These are phyloP conservation scores for Calvatia gigantea DNA, from an alignment of 768 basidiomycete species.

Conservation along the genomic window DNA sequence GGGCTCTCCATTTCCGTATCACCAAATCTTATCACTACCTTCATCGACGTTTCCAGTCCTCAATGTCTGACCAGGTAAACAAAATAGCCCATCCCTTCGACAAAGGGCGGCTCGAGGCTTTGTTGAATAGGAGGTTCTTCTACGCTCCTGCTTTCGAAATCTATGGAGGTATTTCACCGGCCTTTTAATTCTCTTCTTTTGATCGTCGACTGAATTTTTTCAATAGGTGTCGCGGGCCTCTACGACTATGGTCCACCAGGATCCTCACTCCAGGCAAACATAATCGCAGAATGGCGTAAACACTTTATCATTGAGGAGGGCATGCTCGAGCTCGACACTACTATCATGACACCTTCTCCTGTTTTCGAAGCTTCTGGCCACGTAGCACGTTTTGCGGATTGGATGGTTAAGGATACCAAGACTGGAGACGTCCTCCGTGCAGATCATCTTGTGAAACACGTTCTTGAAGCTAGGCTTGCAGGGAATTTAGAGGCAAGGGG, in stretches of 20 bases:
- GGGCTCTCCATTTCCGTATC: conserved; percentile 20
- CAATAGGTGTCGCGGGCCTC: conserved; percentile 86
- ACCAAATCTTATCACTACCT: conserved; percentile 26
- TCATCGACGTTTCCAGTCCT: conserved; percentile 27
- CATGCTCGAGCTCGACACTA: conserved; percentile 98
- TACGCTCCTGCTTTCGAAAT: conserved; percentile 99
- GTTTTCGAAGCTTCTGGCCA: conserved; percentile 98
- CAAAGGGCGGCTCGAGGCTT: conserved; percentile 77
- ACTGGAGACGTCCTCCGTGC: conserved; percentile 97
- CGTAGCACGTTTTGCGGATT: conserved; percentile 97
- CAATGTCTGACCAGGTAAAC: conserved; percentile 50
- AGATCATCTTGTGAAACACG: conserved; percentile 92
- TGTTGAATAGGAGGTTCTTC: conserved; percentile 91
- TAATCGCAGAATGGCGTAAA: conserved; percentile 93
- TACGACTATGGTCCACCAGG: conserved; percentile 99
- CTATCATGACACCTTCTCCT: conserved; percentile 92
- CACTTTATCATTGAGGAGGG: conserved; percentile 98
- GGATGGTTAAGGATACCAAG: conserved; percentile 97
- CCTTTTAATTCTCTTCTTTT: not conserved
- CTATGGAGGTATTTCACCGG: conserved; percentile 75
- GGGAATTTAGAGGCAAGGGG: conserved; percentile 91
- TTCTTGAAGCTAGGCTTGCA: conserved; percentile 85
- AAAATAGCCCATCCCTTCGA: conserved; percentile 87
- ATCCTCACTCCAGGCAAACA: conserved; percentile 93
- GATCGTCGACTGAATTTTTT: conserved; percentile 10